Evolutionary conservation across 2,329 filamentous ascomycete species (phyloP).

Genomic region (Fusarium penzigii): DNA sequence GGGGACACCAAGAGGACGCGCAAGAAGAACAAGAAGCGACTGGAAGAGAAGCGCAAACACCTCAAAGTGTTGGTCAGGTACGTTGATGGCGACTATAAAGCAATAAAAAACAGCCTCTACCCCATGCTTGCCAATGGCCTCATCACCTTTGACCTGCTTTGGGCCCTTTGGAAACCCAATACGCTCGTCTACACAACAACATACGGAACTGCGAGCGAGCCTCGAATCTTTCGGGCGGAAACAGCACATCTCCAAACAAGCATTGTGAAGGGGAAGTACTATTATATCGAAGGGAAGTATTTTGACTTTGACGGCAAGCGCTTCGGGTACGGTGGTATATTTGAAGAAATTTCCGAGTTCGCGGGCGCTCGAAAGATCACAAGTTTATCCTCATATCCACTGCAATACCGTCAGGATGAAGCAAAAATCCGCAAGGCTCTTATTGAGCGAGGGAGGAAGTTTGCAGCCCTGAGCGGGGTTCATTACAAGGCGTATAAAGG

Average conservation of each 20-base stretch:
- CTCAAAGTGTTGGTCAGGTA: constrained; percentile 75
- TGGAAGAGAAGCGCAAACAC: constrained; percentile 60
- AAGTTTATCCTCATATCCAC: constrained; percentile 72
- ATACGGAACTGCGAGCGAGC: constrained; percentile 75
- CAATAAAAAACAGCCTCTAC: constrained; percentile 75
- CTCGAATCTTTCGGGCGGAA: constrained; percentile 80
- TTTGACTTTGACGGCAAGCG: constrained; percentile 87
- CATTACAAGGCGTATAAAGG: constrained; percentile 83
- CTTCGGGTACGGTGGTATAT: constrained; percentile 74
- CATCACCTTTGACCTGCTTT: constrained; percentile 86
- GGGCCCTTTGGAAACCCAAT: constrained; percentile 87
- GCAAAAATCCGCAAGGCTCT: constrained; percentile 64
- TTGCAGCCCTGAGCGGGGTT: constrained; percentile 77
- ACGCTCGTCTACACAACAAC: constrained; percentile 77
- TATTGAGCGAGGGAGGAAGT: constrained; percentile 81
- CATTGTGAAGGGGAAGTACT: constrained; percentile 73
- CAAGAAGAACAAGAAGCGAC: constrained; percentile 60
- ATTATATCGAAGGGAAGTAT: constrained; percentile 75
- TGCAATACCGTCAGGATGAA: constrained; percentile 77
- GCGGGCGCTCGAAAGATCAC: constrained; percentile 82
- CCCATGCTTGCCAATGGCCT: constrained; percentile 79
- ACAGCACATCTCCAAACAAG: constrained; percentile 68
- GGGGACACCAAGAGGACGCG: constrained; percentile 55
- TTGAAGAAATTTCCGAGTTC: constrained; percentile 72
- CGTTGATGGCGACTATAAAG: constrained; percentile 78